These are phyloP conservation scores for Cetraspora pellucida DNA, from an alignment of 192 early-diverging fungal genomes.

Conservation along the genomic window DNA sequence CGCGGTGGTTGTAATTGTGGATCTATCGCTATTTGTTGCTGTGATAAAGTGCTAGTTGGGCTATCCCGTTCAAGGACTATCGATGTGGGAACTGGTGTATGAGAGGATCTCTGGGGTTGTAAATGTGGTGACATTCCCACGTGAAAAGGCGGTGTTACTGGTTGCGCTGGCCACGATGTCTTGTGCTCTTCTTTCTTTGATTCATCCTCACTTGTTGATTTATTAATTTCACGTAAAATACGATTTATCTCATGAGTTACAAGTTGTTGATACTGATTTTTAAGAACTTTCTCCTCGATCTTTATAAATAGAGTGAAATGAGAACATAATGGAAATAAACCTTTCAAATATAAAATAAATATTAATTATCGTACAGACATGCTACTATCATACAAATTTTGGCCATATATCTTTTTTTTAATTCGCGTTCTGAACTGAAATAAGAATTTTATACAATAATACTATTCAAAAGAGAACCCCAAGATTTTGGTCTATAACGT, in stretches of 20 bases:
- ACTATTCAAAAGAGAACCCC: too few species aligned
- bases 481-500: too few species aligned
- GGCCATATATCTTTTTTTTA: too few species aligned
- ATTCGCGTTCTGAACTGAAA: too few species aligned
- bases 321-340: too few species aligned
- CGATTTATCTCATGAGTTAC: conserved; percentile 84
- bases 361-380: background rate
- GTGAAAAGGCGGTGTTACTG: conserved; percentile 4
- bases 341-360: too few species aligned
- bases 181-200: conserved; percentile 60
- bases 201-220: conserved; percentile 53
- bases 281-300: conserved; percentile 81
- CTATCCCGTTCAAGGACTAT: conserved; percentile 3
- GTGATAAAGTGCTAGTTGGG: background rate
- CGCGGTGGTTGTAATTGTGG: background rate
- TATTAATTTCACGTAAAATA: conserved; percentile 75
- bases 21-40: background rate
- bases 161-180: background rate
- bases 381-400: too few species aligned
- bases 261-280: conserved; percentile 69
- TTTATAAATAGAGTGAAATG: conserved; percentile 29
- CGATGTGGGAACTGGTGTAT: background rate
- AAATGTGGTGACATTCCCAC: conserved; percentile 3
- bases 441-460: too few species aligned
- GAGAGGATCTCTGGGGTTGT: conserved; percentile 4